A percentile compares a stretch with the other conserved stretches of the same genome.
These are phyloP conservation scores for Phaeoacremonium minimum DNA, from an alignment of 2,329 filamentous ascomycete genomes.

Conservation along the genomic window DNA sequence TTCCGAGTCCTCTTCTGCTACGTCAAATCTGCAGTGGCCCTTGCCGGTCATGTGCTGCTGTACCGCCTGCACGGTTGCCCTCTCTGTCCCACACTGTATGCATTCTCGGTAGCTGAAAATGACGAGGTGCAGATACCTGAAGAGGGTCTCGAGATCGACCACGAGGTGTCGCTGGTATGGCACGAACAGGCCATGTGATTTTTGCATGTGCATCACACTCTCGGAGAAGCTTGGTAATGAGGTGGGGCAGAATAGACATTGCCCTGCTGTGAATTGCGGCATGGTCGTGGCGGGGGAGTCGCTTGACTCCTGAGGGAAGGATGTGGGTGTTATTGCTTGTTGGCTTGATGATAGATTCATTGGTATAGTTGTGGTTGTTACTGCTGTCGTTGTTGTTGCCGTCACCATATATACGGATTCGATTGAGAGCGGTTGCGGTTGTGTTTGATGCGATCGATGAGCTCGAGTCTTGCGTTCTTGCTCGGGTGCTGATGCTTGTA, in stretches of 20 bases:
- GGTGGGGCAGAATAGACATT: conserved; percentile 40
- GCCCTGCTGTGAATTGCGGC: conserved; percentile 16
- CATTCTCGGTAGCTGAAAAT: conserved; percentile 45
- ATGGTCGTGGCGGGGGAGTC: not conserved
- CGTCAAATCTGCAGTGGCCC: conserved; percentile 40
- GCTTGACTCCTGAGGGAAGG: conserved; percentile 4
- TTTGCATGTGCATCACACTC: conserved; percentile 43
- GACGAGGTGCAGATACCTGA: conserved; percentile 42
- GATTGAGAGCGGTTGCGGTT: conserved; percentile 5
- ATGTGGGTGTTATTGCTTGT: conserved; percentile 6
- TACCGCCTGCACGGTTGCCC: conserved; percentile 34
- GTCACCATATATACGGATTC: conserved; percentile 9
- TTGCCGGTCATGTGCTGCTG: conserved; percentile 48
- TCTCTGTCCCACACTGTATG: conserved; percentile 40
- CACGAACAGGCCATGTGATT: conserved; percentile 40
- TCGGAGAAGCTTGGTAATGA: conserved; percentile 21
- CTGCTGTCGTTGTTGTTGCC: conserved; percentile 6
- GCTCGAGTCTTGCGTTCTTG: conserved; percentile 5
- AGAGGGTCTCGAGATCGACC: conserved; percentile 40
- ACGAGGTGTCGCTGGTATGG: conserved; percentile 29
- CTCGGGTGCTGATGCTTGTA: conserved; percentile 5
- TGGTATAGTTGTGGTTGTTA: conserved; percentile 6
- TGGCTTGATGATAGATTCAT: conserved; percentile 12
- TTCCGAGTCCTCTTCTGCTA: conserved; percentile 27
- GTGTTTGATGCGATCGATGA: conserved; percentile 3